Percentiles rank a stretch among this genome's conserved stretches.
phyloP scores from a whole-genome alignment of 2,329 filamentous ascomycete species.

The Aspergillus pseudotamarii region DNA sequence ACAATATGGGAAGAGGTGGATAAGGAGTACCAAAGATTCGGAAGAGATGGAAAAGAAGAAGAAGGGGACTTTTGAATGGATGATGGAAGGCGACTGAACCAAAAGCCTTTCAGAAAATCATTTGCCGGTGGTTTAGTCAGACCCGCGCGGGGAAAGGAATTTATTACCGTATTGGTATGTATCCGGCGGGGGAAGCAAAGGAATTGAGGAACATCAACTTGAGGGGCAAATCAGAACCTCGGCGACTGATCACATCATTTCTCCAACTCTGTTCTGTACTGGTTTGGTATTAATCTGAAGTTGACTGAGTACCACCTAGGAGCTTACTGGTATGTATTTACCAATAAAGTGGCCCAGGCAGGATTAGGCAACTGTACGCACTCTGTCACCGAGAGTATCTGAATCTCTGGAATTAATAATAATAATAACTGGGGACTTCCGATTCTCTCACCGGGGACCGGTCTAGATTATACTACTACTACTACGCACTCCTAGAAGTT shows the following conservation, averaged over 20 bases:
- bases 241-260: conserved; percentile 8
- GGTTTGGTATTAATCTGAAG: neutral
- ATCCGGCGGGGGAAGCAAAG: conserved; percentile 7
- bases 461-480: neutral
- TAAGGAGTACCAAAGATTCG: neutral
- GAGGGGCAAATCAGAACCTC: neutral
- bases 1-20: neutral
- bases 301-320: neutral
- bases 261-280: neutral
- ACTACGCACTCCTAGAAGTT: neutral
- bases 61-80: conserved; percentile 4
- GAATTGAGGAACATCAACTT: neutral
- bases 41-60: neutral
- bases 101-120: neutral
- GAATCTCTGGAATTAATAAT: neutral
- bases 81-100: conserved; percentile 3
- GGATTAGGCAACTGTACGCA: neutral
- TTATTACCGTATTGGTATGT: conserved; percentile 6
- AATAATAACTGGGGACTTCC: neutral
- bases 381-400: neutral
- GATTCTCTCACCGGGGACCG: neutral
- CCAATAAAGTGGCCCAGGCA: neutral
- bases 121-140: conserved; percentile 14
- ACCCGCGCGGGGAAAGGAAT: conserved; percentile 4
- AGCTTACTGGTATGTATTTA: neutral